Conservation (phyloP, 306 rosid species). For the Rubus idaeus region DNA sequence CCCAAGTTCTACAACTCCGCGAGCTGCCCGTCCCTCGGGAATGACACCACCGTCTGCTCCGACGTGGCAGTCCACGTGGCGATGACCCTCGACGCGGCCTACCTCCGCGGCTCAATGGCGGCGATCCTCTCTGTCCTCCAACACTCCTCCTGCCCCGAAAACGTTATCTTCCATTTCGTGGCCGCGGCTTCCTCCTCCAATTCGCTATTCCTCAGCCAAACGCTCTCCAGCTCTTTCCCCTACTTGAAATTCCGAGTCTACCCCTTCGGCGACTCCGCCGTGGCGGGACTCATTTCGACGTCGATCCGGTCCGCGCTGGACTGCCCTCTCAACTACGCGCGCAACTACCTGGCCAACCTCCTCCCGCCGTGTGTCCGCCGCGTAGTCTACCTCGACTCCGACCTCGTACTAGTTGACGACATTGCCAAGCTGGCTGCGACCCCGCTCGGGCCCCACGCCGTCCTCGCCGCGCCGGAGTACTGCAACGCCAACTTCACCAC, state of each 20-base stretch:
- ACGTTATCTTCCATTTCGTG: conserved; percentile 70
- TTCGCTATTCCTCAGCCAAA: conserved; percentile 26
- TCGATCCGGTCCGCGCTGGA: conserved; percentile 90
- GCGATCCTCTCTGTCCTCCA: conserved; percentile 91
- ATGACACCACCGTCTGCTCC: conserved; percentile 28
- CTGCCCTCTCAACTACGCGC: conserved; percentile 92
- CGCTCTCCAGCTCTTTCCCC: conserved; percentile 61
- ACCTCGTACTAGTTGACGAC: conserved; percentile 85
- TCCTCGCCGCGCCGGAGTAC: conserved; percentile 95
- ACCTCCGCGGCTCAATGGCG: conserved; percentile 96
- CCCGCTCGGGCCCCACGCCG: conserved; percentile 36
- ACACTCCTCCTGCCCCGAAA: conserved; percentile 92
- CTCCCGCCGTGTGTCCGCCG: conserved; percentile 54
- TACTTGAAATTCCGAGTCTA: conserved; percentile 72
- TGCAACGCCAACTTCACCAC: conserved; percentile 85
- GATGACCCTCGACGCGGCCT: conserved; percentile 80
- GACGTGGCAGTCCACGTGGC: conserved; percentile 65
- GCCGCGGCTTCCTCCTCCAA: conserved; percentile 46
- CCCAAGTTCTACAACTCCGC: conserved; percentile 88
- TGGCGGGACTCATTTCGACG: conserved; percentile 76
- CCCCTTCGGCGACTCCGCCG: conserved; percentile 60
- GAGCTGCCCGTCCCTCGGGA: conserved; percentile 37
- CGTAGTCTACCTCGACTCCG: conserved; percentile 90
- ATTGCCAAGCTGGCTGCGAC: conserved; percentile 73
- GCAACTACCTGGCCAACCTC: conserved; percentile 73